Percentiles rank a stretch among this genome's conserved stretches.
phyloP scores from a whole-genome alignment of 176 grass and related monocot species.

The Tillandsia leiboldiana region DNA sequence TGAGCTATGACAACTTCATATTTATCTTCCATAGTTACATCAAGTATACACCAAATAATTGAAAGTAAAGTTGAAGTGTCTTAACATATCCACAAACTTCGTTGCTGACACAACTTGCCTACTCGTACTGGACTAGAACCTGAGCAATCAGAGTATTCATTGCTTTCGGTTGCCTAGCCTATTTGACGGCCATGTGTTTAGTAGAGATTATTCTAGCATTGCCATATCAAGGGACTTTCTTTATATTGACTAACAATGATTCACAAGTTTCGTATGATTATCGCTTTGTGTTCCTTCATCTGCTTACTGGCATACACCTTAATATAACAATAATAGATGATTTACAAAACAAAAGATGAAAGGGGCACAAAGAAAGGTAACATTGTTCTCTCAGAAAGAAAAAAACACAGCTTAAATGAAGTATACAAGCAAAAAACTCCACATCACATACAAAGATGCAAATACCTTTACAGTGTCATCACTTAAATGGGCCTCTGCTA shows the following conservation, averaged over 20 bases:
- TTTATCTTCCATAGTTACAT: too few species aligned
- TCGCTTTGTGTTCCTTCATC: not conserved
- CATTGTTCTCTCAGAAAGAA: not conserved
- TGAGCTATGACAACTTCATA: too few species aligned
- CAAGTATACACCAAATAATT: too few species aligned
- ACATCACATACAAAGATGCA: not conserved
- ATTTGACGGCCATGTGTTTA: too few species aligned
- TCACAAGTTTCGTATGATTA: not conserved
- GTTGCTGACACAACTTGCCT: too few species aligned
- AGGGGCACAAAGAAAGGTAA: not conserved
- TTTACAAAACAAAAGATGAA: not conserved
- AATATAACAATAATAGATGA: not conserved
- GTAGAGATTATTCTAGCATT: not conserved
- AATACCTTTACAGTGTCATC: slow-evolving; percentile 94
- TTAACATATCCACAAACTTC: too few species aligned
- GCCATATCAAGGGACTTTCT: not conserved
- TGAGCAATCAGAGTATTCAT: too few species aligned
- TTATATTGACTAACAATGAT: not conserved
- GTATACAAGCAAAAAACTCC: not conserved
- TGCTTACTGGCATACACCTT: not conserved
- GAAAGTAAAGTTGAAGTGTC: too few species aligned
- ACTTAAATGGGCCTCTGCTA: slow-evolving; percentile 81
- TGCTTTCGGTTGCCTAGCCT: too few species aligned
- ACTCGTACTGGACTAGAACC: too few species aligned
- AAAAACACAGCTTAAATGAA: not conserved